phyloP scores from a whole-genome alignment of 306 rosid genomes.

The Vigna reflexopilosa region DNA sequence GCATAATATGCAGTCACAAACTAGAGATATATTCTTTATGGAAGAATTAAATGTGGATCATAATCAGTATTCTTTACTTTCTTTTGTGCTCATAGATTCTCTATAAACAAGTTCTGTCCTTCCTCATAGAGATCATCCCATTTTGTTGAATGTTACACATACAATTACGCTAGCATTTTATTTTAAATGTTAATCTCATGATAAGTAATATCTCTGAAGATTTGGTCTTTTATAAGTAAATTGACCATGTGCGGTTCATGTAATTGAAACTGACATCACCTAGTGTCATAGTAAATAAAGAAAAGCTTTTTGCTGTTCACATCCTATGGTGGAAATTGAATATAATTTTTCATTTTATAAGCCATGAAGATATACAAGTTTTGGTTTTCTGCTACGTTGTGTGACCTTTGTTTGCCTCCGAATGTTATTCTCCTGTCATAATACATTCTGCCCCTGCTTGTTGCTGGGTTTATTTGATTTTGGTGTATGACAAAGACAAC shows the following conservation, averaged over 20 bases:
- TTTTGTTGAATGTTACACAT: not conserved
- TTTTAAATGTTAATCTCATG: not conserved
- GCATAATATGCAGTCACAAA: not conserved
- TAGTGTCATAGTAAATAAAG: not conserved
- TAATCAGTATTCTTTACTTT: conserved; percentile 7
- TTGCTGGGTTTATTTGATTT: conserved; percentile 17
- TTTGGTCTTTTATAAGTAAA: not conserved
- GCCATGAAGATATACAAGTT: conserved; percentile 1
- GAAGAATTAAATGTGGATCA: not conserved
- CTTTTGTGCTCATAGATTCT: not conserved
- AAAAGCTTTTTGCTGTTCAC: not conserved
- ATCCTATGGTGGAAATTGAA: not conserved
- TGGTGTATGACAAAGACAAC: not conserved
- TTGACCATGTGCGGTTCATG: not conserved
- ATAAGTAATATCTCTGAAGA: not conserved
- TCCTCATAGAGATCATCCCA: not conserved
- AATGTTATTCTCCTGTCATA: not conserved
- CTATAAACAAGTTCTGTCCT: not conserved
- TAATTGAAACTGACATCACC: not conserved
- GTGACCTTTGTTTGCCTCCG: not conserved
- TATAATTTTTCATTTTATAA: not conserved
- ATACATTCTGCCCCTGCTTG: conserved; percentile 12
- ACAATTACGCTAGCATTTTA: not conserved
- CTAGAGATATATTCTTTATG: not conserved
- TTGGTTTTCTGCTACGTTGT: not conserved